Evolutionary conservation across 441 rosid species (phyloP).

Genomic region (Euphorbia schlechtendalii): DNA sequence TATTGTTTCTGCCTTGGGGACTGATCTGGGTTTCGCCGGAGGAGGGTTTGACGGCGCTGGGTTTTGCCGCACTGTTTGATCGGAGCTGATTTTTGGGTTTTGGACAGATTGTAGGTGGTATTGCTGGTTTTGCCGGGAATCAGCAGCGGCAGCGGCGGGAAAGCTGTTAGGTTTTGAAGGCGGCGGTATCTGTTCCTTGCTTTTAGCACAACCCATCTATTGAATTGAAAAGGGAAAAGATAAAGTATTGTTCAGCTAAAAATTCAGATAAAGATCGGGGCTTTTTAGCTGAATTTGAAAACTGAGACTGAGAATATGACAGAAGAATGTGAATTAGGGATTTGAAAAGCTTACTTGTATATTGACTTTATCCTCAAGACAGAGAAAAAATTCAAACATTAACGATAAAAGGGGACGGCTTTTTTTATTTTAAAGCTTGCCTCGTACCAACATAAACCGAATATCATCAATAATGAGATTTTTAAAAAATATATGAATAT

Average conservation of each 20-base stretch:
- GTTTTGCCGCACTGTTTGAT: slow-evolving; percentile 19
- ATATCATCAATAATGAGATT: no score
- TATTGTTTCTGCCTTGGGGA: slow-evolving; percentile 38
- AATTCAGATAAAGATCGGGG: no score
- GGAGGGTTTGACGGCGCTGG: slow-evolving; percentile 18
- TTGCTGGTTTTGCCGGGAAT: slow-evolving; percentile 22
- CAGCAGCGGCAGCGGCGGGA: slow-evolving; percentile 16
- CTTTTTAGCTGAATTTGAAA: not conserved
- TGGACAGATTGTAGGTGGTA: slow-evolving; percentile 20
- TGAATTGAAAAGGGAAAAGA: no score
- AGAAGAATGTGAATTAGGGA: not conserved
- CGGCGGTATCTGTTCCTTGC: slow-evolving; percentile 31
- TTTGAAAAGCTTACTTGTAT: not conserved
- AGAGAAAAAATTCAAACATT: not conserved
- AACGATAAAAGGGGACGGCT: not conserved
- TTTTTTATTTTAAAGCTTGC: no score
- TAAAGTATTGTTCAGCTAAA: no score
- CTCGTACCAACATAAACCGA: no score
- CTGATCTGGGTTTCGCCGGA: slow-evolving; percentile 19
- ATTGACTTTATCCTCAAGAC: not conserved
- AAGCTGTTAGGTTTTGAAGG: slow-evolving; percentile 23
- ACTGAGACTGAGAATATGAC: not conserved
- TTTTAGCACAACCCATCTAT: slow-evolving; percentile 59
- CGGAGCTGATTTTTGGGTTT: slow-evolving; percentile 22
- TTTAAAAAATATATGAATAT: no score